Evolutionary conservation across 805 yeast genomes (phyloP).

Genomic region (Spathaspora boniae): DNA sequence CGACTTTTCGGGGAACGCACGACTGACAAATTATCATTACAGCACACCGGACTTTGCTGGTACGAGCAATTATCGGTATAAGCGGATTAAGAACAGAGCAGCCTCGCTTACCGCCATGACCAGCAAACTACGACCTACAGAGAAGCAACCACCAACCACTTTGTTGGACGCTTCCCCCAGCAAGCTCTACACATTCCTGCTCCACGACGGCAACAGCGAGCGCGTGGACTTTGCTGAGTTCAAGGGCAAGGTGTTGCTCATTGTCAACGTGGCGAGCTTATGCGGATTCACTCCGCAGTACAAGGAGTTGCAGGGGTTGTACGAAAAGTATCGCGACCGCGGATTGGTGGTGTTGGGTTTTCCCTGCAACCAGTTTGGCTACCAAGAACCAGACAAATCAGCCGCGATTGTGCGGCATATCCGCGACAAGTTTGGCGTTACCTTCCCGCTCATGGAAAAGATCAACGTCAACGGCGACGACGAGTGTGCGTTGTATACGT

Average conservation of each 20-base stretch:
- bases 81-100: too few relatives aligned
- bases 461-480: conserved; percentile 34
- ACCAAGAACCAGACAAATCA: conserved; percentile 70
- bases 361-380: conserved; percentile 89
- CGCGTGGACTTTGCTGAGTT: conserved; percentile 57
- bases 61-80: too few relatives aligned
- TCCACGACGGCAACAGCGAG: conserved; percentile 58
- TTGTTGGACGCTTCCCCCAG: too few relatives aligned
- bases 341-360: conserved; percentile 75
- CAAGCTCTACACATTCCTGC: conserved; percentile 57
- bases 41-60: too few relatives aligned
- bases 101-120: too few relatives aligned
- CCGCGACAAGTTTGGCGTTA: conserved; percentile 24
- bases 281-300: conserved; percentile 77
- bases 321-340: conserved; percentile 57
- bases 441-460: conserved; percentile 38
- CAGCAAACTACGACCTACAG: not conserved
- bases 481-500: conserved; percentile 26
- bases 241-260: conserved; percentile 75
- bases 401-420: conserved; percentile 22
- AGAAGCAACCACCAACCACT: not conserved
- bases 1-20: too few relatives aligned
- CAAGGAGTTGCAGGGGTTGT: conserved; percentile 62
- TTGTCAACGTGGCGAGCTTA: conserved; percentile 87
- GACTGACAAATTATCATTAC: too few relatives aligned